Evolutionary conservation across 129 eudicot genomes (phyloP).

Genomic region (Helianthus annuus): DNA sequence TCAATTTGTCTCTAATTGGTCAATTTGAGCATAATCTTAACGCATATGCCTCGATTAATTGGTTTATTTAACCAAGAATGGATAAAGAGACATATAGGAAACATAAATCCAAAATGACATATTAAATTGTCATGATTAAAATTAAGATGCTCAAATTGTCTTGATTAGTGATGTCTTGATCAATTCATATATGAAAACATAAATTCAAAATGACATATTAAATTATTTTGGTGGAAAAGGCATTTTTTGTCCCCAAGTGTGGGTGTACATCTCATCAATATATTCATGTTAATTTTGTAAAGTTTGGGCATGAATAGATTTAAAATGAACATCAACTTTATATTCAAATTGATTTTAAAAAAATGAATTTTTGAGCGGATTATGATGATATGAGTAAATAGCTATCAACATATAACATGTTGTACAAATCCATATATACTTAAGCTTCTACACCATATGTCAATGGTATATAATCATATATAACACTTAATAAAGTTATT

Average conservation of each 20-base stretch:
- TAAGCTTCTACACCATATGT: neutral
- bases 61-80: neutral
- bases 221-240: conserved; percentile 26
- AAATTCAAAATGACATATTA: conserved; percentile 6
- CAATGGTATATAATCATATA: neutral
- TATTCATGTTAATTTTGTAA: neutral
- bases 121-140: neutral
- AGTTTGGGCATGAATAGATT: neutral
- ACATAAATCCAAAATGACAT: no score
- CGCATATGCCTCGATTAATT: neutral
- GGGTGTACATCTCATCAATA: conserved; percentile 14
- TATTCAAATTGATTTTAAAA: neutral
- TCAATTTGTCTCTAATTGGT: no score
- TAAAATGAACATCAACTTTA: neutral
- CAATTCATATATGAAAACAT: neutral
- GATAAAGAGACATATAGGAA: neutral
- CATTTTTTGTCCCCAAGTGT: conserved; percentile 24
- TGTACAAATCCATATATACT: no score
- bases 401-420: no score
- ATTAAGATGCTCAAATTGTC: conserved; percentile 10
- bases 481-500: neutral
- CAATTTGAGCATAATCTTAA: no score
- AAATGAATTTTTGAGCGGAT: neutral
- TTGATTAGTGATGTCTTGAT: conserved; percentile 11
- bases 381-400: no score